Evolutionary conservation across 1,139 yeast genomes (phyloP), one percentile per base, ranked within the genome.

Genomic region (Suhomyces kunorum): DNA sequence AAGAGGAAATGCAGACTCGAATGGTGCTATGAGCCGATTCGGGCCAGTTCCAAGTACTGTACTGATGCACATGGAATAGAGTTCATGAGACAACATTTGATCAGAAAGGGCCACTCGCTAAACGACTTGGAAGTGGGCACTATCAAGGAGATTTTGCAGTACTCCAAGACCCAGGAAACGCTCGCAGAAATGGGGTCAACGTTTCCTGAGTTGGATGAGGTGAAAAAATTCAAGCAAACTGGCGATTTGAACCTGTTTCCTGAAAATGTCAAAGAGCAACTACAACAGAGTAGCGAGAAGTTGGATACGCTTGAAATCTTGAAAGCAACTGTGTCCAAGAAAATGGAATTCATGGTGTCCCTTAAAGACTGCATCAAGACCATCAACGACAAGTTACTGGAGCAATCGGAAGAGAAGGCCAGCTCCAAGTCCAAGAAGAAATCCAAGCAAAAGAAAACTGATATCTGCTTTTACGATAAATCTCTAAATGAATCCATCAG

Each of bases 1-100:
- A 85, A 83, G 59, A 71, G 86, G 32, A 85, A 83, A 54, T 90
- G 97, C 56, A 71, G 94, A 22, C 45, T 86, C 11, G 59, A 63
- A 0, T 63, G 58, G 1, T 90, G 98, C 56, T 72, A 61, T 46
- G 68, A 73, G 38, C 87, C 94, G 0, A 79, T 87, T 7, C 45
- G 48, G 8, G 50, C 55, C 6, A 64, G 54, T 23, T 79, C 89
- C 32, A 88, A 89, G 58, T 90, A 87, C 58, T 90, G 98, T 58
- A 64, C 80, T 16, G 73, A 70, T 20, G 85, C 78, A 25, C 96
- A 90, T 60, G 97, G 95, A 0, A 43, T 76, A 17, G 53, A 58
- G 43, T 88, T 70, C 53, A 73, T 87, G 68, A 59, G 58, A 12
- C 34, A 29, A 28, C 33, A 35, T 20, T 36, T 59, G n/a, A 24